Percentiles rank a stretch among this genome's conserved stretches.
phyloP scores from a whole-genome alignment of 345 rosid genomes.

The Capsella bursapastoris region DNA sequence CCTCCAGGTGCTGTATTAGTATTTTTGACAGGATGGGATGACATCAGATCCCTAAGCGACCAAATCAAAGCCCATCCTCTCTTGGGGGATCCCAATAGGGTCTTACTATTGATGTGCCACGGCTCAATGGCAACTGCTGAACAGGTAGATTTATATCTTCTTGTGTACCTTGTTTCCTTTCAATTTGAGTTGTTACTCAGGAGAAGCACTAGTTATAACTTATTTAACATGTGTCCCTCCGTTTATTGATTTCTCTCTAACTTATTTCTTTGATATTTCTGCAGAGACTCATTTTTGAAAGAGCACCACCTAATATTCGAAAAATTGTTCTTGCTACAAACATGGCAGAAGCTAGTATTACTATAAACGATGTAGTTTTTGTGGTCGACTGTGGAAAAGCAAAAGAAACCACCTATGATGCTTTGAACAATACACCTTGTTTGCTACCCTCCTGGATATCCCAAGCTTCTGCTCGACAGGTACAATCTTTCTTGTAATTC shows the following conservation, averaged over 20 bases:
- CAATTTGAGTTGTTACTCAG: neutral
- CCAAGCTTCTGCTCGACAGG: slow-evolving; percentile 93
- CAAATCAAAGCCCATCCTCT: slow-evolving; percentile 98
- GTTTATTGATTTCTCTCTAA: slow-evolving; percentile 1
- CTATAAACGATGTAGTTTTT: slow-evolving; percentile 91
- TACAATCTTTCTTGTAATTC: slow-evolving; percentile 13
- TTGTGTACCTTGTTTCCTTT: slow-evolving; percentile 25
- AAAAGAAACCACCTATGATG: slow-evolving; percentile 99
- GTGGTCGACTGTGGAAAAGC: slow-evolving; percentile 99
- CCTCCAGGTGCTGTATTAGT: slow-evolving; percentile 91
- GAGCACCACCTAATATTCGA: slow-evolving; percentile 77
- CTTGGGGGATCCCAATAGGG: slow-evolving; percentile 96
- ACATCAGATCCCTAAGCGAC: slow-evolving; percentile 87
- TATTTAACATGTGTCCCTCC: slow-evolving; percentile 6
- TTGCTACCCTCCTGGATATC: slow-evolving; percentile 98
- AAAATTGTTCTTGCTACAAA: slow-evolving; percentile 95
- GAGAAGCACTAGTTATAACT: neutral
- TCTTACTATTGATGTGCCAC: slow-evolving; percentile 84
- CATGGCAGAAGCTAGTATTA: slow-evolving; percentile 99
- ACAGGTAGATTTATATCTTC: slow-evolving; percentile 57
- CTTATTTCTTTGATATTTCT: slow-evolving; percentile 35
- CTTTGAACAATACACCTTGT: slow-evolving; percentile 98
- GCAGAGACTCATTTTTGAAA: slow-evolving; percentile 92
- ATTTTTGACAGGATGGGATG: slow-evolving; percentile 99
- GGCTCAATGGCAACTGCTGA: slow-evolving; percentile 99